Percentiles rank a stretch among this genome's conserved stretches.
phyloP scores from a whole-genome alignment of 768 basidiomycete species.

The Coprinopsis marcescibilis region DNA sequence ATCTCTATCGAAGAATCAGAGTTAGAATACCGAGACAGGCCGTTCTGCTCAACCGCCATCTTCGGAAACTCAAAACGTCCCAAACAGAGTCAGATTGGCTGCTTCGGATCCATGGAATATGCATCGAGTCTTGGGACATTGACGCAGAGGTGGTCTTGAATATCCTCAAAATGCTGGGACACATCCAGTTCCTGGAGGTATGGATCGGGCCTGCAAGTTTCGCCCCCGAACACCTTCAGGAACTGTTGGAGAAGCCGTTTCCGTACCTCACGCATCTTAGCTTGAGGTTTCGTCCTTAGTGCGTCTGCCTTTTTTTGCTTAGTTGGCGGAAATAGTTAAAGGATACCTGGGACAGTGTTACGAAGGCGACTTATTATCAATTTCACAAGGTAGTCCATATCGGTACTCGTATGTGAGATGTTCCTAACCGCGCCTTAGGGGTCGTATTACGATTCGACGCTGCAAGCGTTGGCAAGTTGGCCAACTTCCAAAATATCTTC shows the following conservation, averaged over 20 bases:
- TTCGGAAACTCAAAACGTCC: constrained; percentile 29
- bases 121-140: constrained; percentile 58
- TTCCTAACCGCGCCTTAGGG: constrained; percentile 40
- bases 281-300: constrained; percentile 83
- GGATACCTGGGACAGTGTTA: constrained; percentile 38
- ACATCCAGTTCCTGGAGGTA: constrained; percentile 45
- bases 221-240: constrained; percentile 75
- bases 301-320: constrained; percentile 27
- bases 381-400: constrained; percentile 57
- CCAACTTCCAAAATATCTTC: constrained; percentile 35
- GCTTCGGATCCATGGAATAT: constrained; percentile 43
- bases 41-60: constrained; percentile 48
- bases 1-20: constrained; percentile 54
- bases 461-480: constrained; percentile 62
- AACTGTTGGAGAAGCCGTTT: constrained; percentile 48
- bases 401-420: not conserved
- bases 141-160: constrained; percentile 75
- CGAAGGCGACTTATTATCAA: constrained; percentile 72
- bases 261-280: constrained; percentile 45
- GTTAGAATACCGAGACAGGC: constrained; percentile 48
- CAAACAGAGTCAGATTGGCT: constrained; percentile 12
- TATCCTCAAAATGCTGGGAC: constrained; percentile 52
- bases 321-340: constrained; percentile 2
- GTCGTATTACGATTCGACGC: constrained; percentile 74
- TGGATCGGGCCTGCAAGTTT: constrained; percentile 74